Conservation (phyloP, 495 filamentous ascomycete species). For the Aspergillus sclerotiicarbonarius region DNA sequence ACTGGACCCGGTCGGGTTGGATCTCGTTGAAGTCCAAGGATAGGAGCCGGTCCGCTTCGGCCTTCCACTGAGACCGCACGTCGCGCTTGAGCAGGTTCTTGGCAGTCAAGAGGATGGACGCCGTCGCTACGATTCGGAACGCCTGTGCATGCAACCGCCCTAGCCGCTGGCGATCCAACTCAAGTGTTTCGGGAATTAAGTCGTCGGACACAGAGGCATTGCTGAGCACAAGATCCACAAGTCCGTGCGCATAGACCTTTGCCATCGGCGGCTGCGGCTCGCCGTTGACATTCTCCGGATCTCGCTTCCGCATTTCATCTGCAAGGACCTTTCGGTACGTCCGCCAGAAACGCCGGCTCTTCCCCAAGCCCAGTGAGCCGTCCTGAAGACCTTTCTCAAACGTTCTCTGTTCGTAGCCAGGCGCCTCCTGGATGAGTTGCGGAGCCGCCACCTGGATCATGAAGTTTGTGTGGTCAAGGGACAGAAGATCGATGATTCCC, state of each 20-base stretch:
- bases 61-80: slow-evolving; percentile 83
- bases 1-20: slow-evolving; percentile 63
- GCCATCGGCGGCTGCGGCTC: slow-evolving; percentile 41
- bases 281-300: slow-evolving; percentile 63
- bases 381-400: slow-evolving; percentile 71
- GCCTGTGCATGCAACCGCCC: slow-evolving; percentile 62
- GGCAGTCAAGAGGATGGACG: slow-evolving; percentile 80
- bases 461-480: slow-evolving; percentile 95
- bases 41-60: slow-evolving; percentile 75
- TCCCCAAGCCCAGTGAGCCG: slow-evolving; percentile 55
- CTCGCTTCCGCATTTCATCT: slow-evolving; percentile 68
- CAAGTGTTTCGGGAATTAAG: slow-evolving; percentile 79
- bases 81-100: slow-evolving; percentile 96
- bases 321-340: slow-evolving; percentile 64
- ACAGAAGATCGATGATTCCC: slow-evolving; percentile 82
- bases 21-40: slow-evolving; percentile 55
- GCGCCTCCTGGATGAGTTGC: slow-evolving; percentile 74
- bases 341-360: slow-evolving; percentile 70
- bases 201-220: slow-evolving; percentile 53
- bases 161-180: slow-evolving; percentile 73
- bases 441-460: slow-evolving; percentile 79
- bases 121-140: slow-evolving; percentile 74
- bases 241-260: slow-evolving; percentile 77
- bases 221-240: slow-evolving; percentile 63
- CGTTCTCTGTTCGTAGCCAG: slow-evolving; percentile 73